These are phyloP conservation scores for Eudorina sp. DNA, from an alignment of 139 green algal genomes.

Conservation along the genomic window DNA sequence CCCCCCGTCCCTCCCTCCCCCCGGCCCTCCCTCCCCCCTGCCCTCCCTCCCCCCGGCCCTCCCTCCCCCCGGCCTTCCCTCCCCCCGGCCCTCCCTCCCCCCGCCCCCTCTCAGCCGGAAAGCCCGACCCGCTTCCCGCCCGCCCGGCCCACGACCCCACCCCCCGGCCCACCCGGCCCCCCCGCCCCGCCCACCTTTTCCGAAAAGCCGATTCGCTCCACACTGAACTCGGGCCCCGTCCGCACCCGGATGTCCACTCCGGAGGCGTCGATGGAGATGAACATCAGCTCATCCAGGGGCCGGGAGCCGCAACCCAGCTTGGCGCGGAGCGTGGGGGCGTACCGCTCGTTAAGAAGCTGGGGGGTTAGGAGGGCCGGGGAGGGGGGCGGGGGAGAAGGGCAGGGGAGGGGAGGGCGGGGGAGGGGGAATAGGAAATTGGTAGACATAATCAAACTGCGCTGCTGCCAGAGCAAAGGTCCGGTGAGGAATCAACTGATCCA, in stretches of 20 bases:
- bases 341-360: slow-evolving; percentile 83
- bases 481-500: too few relatives aligned
- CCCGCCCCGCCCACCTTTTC: slow-evolving; percentile 10
- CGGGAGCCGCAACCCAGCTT: slow-evolving; percentile 56
- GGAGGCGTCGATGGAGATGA: slow-evolving; percentile 94
- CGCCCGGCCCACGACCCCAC: neutral
- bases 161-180: neutral
- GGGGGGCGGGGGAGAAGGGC: too few relatives aligned
- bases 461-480: too few relatives aligned
- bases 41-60: neutral
- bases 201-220: slow-evolving; percentile 87
- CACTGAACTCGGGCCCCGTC: slow-evolving; percentile 78
- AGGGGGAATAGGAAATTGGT: neutral
- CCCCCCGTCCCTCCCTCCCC: neutral
- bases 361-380: neutral
- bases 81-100: neutral
- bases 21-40: neutral
- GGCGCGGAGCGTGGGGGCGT: slow-evolving; percentile 67
- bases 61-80: neutral
- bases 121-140: slow-evolving; percentile 71
- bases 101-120: slow-evolving; percentile 63
- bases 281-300: slow-evolving; percentile 74
- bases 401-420: neutral
- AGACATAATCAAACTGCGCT: too few relatives aligned
- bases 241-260: slow-evolving; percentile 93